phyloP scores from a whole-genome alignment of 1,284 basidiomycete species.

The Fistulinella staudtii region DNA sequence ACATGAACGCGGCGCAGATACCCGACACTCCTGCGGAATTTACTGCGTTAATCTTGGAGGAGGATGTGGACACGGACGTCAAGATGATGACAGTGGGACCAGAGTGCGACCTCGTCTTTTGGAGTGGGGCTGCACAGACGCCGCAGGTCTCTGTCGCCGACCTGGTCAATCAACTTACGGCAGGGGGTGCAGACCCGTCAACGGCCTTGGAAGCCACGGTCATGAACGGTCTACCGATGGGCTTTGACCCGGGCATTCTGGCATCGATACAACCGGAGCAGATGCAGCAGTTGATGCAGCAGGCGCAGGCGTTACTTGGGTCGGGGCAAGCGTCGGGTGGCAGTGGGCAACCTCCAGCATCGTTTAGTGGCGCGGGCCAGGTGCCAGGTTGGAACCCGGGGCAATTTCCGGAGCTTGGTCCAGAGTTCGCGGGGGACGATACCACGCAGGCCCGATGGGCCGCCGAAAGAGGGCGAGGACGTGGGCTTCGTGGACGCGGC shows the following conservation, averaged over 20 bases:
- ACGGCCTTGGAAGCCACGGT: slow-evolving; percentile 17
- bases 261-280: slow-evolving; percentile 50
- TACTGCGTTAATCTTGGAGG: slow-evolving; percentile 54
- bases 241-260: slow-evolving; percentile 36
- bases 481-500: slow-evolving; percentile 30
- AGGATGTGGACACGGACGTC: slow-evolving; percentile 61
- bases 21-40: slow-evolving; percentile 75
- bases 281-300: slow-evolving; percentile 59
- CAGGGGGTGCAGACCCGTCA: slow-evolving; percentile 31
- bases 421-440: slow-evolving; percentile 35
- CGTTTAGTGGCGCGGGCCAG: slow-evolving; percentile 27
- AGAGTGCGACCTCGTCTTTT: slow-evolving; percentile 63
- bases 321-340: slow-evolving; percentile 19
- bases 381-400: slow-evolving; percentile 27
- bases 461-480: slow-evolving; percentile 36
- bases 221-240: slow-evolving; percentile 18
- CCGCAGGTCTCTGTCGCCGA: slow-evolving; percentile 55
- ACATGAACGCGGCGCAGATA: slow-evolving; percentile 63
- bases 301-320: slow-evolving; percentile 39
- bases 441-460: slow-evolving; percentile 41
- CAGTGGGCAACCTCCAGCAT: slow-evolving; percentile 19
- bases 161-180: slow-evolving; percentile 62
- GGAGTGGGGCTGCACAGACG: slow-evolving; percentile 41
- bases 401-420: slow-evolving; percentile 35
- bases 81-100: slow-evolving; percentile 64